These are phyloP conservation scores for Chytriomyces sp. DNA, from an alignment of 192 early-diverging fungal species.

Conservation along the genomic window DNA sequence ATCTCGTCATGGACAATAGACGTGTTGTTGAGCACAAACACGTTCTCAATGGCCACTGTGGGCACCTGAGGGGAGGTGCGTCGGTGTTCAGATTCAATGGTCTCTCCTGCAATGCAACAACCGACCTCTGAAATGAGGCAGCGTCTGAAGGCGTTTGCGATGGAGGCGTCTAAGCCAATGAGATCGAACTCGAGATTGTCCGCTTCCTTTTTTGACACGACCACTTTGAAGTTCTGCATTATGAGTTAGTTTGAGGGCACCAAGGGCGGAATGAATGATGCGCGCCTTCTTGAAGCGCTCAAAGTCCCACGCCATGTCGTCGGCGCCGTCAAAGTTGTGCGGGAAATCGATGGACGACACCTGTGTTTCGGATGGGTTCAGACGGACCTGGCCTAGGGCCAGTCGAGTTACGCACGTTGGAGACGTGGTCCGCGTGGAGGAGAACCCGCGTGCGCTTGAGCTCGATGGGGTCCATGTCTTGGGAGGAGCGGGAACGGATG, in stretches of 20 bases:
- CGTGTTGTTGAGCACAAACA: conserved; percentile 90
- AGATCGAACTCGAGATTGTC: conserved; percentile 94
- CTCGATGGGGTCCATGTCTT: conserved; percentile 26
- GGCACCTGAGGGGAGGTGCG: conserved; percentile 61
- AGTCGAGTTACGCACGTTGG: conserved; percentile 49
- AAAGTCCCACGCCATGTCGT: conserved; percentile 63
- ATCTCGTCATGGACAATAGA: conserved; percentile 92
- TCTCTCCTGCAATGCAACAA: conserved; percentile 1
- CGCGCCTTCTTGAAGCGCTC: conserved; percentile 71
- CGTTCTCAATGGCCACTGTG: conserved; percentile 95
- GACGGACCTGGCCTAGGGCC: too few species aligned
- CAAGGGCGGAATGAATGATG: neutral
- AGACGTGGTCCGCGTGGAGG: conserved; percentile 68
- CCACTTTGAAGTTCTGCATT: conserved; percentile 70
- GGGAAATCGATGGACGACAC: conserved; percentile 81
- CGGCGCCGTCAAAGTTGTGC: conserved; percentile 62
- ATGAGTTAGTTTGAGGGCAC: neutral
- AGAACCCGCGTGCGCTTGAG: conserved; percentile 62
- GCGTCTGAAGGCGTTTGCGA: conserved; percentile 92
- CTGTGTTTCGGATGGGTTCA: conserved; percentile 46
- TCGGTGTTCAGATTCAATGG: neutral
- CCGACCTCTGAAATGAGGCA: conserved; percentile 89
- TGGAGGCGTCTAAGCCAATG: conserved; percentile 87
- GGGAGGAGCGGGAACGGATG: too few species aligned
- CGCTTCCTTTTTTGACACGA: conserved; percentile 66